These are phyloP conservation scores for Vaccinium corymbosum DNA, from an alignment of 148 eudicot genomes.

Conservation along the genomic window DNA sequence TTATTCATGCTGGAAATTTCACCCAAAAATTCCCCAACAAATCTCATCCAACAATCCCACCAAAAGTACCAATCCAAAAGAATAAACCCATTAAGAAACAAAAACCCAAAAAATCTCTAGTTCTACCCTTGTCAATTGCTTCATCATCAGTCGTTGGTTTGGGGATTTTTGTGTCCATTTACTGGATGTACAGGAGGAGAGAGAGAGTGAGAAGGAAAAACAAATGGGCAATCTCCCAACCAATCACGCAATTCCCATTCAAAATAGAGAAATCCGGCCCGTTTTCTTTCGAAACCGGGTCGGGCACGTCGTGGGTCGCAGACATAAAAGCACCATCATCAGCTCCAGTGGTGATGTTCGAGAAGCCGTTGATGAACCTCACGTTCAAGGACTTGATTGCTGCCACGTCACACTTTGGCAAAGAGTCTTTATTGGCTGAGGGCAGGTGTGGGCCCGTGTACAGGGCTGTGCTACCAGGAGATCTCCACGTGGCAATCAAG, in stretches of 20 bases:
- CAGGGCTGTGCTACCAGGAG: slow-evolving; percentile 78
- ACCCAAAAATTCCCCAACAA: slow-evolving; percentile 16
- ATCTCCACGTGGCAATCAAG: slow-evolving; percentile 92
- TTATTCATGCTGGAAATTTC: slow-evolving; percentile 57
- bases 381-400: slow-evolving; percentile 80
- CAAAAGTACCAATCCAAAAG: slow-evolving; percentile 11
- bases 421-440: slow-evolving; percentile 70
- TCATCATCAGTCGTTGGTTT: slow-evolving; percentile 24
- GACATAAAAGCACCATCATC: slow-evolving; percentile 61
- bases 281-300: slow-evolving; percentile 72
- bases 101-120: slow-evolving; percentile 19
- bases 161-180: slow-evolving; percentile 15
- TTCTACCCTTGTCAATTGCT: slow-evolving; percentile 38
- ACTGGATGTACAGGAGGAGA: slow-evolving; percentile 33
- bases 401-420: slow-evolving; percentile 90
- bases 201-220: slow-evolving; percentile 26
- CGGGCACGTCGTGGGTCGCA: slow-evolving; percentile 83
- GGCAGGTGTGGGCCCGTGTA: slow-evolving; percentile 89
- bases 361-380: slow-evolving; percentile 91
- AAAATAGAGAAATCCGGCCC: slow-evolving; percentile 83
- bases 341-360: slow-evolving; percentile 84
- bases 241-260: slow-evolving; percentile 44
- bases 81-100: slow-evolving; percentile 24
- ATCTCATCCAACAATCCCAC: slow-evolving; percentile 26
- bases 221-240: slow-evolving; percentile 82